Evolutionary conservation across 2,329 filamentous ascomycete genomes (phyloP).

Genomic region (Xylariaceae sp.): DNA sequence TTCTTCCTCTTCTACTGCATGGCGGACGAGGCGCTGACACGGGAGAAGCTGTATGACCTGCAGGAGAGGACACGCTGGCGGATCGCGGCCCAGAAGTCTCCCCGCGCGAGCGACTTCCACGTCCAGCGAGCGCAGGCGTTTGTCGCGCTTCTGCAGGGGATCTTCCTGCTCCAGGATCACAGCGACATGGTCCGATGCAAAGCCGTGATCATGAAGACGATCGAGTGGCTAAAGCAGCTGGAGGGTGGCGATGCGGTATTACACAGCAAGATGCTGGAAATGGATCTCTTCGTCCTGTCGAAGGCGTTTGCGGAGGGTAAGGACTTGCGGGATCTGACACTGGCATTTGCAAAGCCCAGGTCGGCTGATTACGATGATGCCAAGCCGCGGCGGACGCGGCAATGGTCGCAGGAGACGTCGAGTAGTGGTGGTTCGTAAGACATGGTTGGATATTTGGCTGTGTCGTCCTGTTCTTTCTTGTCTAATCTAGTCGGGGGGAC

Average conservation of each 20-base stretch:
- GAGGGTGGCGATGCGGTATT: constrained; percentile 1
- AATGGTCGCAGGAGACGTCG: not conserved
- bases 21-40: constrained; percentile 1
- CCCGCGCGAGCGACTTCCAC: not conserved
- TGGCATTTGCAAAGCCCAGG: not conserved
- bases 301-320: constrained; percentile 1
- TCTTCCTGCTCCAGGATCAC: constrained; percentile 5
- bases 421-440: not conserved
- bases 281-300: constrained; percentile 2
- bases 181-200: not conserved
- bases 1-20: constrained; percentile 9
- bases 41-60: not conserved
- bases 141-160: constrained; percentile 3
- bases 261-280: constrained; percentile 1
- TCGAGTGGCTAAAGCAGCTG: not conserved
- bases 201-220: not conserved
- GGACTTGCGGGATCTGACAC: constrained; percentile 1
- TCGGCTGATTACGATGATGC: not conserved
- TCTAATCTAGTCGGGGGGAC: too few species aligned
- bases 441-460: too few species aligned
- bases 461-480: too few species aligned
- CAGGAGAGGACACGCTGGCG: not conserved
- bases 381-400: not conserved
- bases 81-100: not conserved
- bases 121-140: constrained; percentile 5